phyloP scores from a whole-genome alignment of 2,329 filamentous ascomycete species.

The Talaromyces amestolkiae region DNA sequence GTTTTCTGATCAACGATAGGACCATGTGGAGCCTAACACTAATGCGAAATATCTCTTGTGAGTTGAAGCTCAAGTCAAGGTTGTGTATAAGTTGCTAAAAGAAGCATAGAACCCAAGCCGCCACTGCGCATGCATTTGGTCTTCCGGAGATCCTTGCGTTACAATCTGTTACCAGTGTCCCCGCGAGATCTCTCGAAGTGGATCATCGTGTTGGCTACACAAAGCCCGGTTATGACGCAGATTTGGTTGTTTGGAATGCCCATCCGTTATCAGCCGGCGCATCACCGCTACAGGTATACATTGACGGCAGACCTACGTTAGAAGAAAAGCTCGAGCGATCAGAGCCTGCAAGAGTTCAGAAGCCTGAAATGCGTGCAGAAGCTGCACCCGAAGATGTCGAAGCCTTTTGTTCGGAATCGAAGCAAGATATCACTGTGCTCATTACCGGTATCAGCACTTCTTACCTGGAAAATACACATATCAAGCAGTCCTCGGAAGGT shows the following conservation, averaged over 20 bases:
- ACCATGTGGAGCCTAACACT: constrained; percentile 35
- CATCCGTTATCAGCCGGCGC: constrained; percentile 62
- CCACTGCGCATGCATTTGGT: constrained; percentile 54
- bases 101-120: constrained; percentile 45
- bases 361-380: constrained; percentile 28
- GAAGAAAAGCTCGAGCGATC: constrained; percentile 22
- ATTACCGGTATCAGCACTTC: constrained; percentile 27
- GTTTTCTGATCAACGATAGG: constrained; percentile 20
- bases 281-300: constrained; percentile 61
- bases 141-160: constrained; percentile 61
- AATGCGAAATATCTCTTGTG: constrained; percentile 45
- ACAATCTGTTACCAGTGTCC: constrained; percentile 58
- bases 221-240: constrained; percentile 61
- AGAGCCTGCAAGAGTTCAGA: not conserved
- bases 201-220: constrained; percentile 60
- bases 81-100: not conserved
- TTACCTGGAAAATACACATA: constrained; percentile 28
- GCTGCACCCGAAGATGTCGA: constrained; percentile 23
- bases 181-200: constrained; percentile 58
- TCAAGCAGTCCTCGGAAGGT: constrained; percentile 1
- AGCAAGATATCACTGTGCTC: constrained; percentile 33
- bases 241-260: constrained; percentile 62
- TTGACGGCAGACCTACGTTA: constrained; percentile 54
- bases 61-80: not conserved
- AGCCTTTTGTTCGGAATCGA: constrained; percentile 19